Conservation (phyloP, 2,329 filamentous ascomycete genomes). For the Stagonosporopsis tanaceti region DNA sequence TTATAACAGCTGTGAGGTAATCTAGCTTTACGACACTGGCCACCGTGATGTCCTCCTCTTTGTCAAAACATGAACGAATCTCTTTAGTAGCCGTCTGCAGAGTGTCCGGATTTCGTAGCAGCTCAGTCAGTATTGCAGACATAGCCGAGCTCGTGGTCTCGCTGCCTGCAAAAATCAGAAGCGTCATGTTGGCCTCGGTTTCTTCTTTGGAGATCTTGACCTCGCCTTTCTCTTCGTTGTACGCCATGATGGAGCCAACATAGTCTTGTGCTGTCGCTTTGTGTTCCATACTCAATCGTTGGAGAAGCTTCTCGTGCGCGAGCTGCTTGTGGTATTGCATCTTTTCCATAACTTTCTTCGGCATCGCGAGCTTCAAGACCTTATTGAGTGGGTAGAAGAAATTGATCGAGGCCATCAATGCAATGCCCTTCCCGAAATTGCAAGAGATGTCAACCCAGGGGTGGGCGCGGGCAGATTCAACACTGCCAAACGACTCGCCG, state of each 20-base stretch:
- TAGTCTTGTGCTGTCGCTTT: conserved; percentile 30
- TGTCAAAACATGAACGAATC: conserved; percentile 31
- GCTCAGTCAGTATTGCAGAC: conserved; percentile 42
- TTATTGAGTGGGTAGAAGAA: conserved; percentile 50
- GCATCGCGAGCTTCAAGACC: conserved; percentile 31
- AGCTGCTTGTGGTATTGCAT: conserved; percentile 14
- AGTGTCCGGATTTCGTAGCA: conserved; percentile 38
- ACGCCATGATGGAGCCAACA: conserved; percentile 33
- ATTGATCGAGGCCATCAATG: conserved; percentile 38
- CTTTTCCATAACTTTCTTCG: conserved; percentile 42
- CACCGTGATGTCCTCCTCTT: conserved; percentile 33
- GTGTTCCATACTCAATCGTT: conserved; percentile 21
- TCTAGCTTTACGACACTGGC: conserved; percentile 24
- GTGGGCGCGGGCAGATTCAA: conserved; percentile 47
- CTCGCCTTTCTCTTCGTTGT: conserved; percentile 33
- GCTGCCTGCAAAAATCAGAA: conserved; percentile 53
- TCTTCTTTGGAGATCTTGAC: conserved; percentile 36
- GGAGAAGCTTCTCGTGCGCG: conserved; percentile 19
- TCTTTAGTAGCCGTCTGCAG: conserved; percentile 35
- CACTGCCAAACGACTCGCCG: conserved; percentile 56
- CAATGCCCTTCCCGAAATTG: conserved; percentile 38
- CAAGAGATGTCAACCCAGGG: conserved; percentile 30
- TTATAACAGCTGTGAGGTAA: conserved; percentile 43
- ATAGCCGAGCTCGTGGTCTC: conserved; percentile 54
- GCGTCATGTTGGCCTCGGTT: conserved; percentile 43